Evolutionary conservation across 768 basidiomycete species (phyloP).

Genomic region (Rickenella mellea): DNA sequence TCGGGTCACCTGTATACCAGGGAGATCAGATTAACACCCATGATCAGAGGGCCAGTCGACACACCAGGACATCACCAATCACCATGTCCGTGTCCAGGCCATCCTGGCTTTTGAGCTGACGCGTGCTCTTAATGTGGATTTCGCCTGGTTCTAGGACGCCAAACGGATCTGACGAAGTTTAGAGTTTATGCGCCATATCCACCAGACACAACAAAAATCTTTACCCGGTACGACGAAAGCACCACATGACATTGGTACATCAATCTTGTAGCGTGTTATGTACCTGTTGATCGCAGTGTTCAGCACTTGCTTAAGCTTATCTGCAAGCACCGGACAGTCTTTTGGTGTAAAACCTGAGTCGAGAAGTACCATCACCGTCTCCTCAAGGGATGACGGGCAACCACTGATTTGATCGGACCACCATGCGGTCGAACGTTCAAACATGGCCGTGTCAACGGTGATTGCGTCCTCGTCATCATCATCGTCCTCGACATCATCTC

Average conservation of each 20-base stretch:
- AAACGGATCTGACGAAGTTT: slow-evolving; percentile 32
- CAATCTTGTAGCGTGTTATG: slow-evolving; percentile 35
- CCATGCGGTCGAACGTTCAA: slow-evolving; percentile 49
- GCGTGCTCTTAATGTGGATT: slow-evolving; percentile 46
- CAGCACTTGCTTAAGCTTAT: slow-evolving; percentile 43
- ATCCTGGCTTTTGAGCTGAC: slow-evolving; percentile 28
- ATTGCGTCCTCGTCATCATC: slow-evolving; percentile 17
- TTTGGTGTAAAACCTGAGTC: slow-evolving; percentile 51
- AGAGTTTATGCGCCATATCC: background rate
- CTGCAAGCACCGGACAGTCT: slow-evolving; percentile 36
- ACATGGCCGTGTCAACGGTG: slow-evolving; percentile 14
- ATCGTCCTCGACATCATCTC: slow-evolving; percentile 15
- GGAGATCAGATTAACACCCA: background rate
- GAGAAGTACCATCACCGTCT: slow-evolving; percentile 47
- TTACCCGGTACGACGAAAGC: slow-evolving; percentile 54
- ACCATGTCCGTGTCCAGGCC: slow-evolving; percentile 40
- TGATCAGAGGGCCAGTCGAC: slow-evolving; percentile 5
- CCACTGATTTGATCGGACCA: slow-evolving; percentile 60
- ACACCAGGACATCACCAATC: slow-evolving; percentile 47
- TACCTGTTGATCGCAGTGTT: slow-evolving; percentile 32
- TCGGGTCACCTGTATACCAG: slow-evolving; percentile 44
- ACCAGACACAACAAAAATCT: background rate
- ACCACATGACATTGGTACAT: slow-evolving; percentile 47
- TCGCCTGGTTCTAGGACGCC: slow-evolving; percentile 44
- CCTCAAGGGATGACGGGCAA: slow-evolving; percentile 50